phyloP scores from a whole-genome alignment of 1,139 yeast species.

The Sugiyamaella xylanicola region DNA sequence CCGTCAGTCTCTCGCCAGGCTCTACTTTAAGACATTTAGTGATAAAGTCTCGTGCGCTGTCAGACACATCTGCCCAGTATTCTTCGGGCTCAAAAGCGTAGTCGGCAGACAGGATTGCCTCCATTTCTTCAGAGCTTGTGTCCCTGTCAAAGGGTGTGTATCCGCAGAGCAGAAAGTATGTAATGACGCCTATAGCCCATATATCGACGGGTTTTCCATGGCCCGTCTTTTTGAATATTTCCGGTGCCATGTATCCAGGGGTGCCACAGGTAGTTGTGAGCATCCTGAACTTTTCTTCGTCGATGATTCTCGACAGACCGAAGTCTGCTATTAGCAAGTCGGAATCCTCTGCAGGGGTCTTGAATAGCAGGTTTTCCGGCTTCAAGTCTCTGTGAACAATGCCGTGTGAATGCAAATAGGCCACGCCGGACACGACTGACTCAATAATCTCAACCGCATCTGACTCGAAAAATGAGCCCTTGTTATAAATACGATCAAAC shows the following conservation, averaged over 20 bases:
- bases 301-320: conserved; percentile 58
- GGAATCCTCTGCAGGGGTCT: conserved; percentile 46
- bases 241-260: conserved; percentile 76
- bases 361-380: conserved; percentile 83
- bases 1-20: conserved; percentile 51
- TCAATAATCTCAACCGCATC: conserved; percentile 57
- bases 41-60: conserved; percentile 61
- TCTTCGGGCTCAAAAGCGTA: conserved; percentile 62
- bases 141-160: conserved; percentile 83
- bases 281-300: conserved; percentile 51
- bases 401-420: conserved; percentile 73
- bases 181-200: conserved; percentile 77
- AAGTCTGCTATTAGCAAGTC: conserved; percentile 71
- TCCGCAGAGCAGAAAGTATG: conserved; percentile 72
- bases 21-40: conserved; percentile 56
- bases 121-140: conserved; percentile 65
- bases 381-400: conserved; percentile 91
- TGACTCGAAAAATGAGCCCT: conserved; percentile 52
- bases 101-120: conserved; percentile 60
- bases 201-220: conserved; percentile 66
- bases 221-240: conserved; percentile 55
- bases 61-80: conserved; percentile 59
- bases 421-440: conserved; percentile 53
- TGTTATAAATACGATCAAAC: conserved; percentile 58
- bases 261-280: conserved; percentile 64